Percentiles rank a stretch among this genome's conserved stretches.
Evolutionary conservation across 176 grass and related monocot species (phyloP).

Genomic region (Poa pratensis): DNA sequence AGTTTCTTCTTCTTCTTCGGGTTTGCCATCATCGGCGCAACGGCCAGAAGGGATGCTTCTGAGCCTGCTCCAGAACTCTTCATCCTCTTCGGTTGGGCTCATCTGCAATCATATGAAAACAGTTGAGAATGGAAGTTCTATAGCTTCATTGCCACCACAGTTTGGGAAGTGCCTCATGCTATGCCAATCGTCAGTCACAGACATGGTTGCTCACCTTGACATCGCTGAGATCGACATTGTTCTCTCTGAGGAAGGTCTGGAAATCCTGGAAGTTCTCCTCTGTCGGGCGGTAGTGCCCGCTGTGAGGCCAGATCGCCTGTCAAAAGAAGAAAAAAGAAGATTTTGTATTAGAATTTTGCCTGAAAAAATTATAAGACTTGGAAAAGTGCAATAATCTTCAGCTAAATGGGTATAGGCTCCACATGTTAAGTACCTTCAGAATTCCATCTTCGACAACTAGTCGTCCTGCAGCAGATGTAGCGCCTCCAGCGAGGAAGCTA

Average conservation of each 20-base stretch:
- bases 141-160: background rate
- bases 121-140: constrained; percentile 22
- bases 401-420: too few species aligned
- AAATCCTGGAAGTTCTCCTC: constrained; percentile 96
- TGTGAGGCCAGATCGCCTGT: constrained; percentile 77
- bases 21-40: background rate
- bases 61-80: constrained; percentile 65
- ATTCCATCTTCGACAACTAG: constrained; percentile 78
- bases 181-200: background rate
- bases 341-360: too few species aligned
- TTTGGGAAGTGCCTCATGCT: background rate
- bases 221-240: constrained; percentile 80
- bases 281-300: constrained; percentile 86
- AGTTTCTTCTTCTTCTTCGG: background rate
- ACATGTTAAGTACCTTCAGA: constrained; percentile 39
- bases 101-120: constrained; percentile 50
- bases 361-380: too few species aligned
- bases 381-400: too few species aligned
- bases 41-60: constrained; percentile 54
- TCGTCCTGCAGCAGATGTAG: constrained; percentile 85
- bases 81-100: constrained; percentile 74
- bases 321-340: too few species aligned
- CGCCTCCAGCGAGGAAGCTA: constrained; percentile 93
- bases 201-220: constrained; percentile 65
- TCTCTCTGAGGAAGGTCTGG: constrained; percentile 78